Base-by-base conservation (phyloP, 2,329 filamentous ascomycete genomes). In the Fusarium xyrophilum region DNA sequence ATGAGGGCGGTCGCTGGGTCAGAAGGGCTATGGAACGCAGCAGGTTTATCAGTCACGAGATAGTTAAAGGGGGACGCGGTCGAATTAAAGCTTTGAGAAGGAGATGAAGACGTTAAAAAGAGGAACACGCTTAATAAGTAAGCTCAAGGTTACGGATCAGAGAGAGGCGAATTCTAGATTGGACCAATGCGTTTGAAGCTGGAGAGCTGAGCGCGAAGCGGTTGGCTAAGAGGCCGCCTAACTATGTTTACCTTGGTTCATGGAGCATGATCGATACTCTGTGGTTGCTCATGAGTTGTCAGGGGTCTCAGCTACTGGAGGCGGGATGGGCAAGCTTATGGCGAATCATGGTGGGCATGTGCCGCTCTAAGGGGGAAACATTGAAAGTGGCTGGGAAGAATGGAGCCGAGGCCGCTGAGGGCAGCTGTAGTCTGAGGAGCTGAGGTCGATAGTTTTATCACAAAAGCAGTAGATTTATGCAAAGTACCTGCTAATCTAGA, bases 321-420 rank as follows among this genome's bases (percentile, higher is more conserved):
- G 43, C 40, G 40, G 60, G 47, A 53, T 36, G 30, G 46, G 40
- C 42, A 39, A 58, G 43, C 44, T 67, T 35, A 60, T 30, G 46
- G 60, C 70, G 65, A 74, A 75, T 74, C 67, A 74, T 42, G 52
- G 28, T 43, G 21, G 56, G 54, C 59, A 67, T 65, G 58, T 52
- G 55, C 43, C 32, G 64, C 61, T 62, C 70, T 71, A 72, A 66
- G 67, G 67, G 46, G 62, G 71, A 75, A 69, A 71, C 63, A 44
- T 39, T 43, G 36, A 46, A 59, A 27, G 48, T 69, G 71, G 70
- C 56, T 59, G 59, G 60, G 47, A 46, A 56, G 30, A 53, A 38
- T 33, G 42, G 40, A 52, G 46, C 35, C 39, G 32, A 40, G 28
- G 11, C 44, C 8, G 40, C 33, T 44, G 46, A n/a, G 21, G 13